phyloP scores from a whole-genome alignment of 2,329 filamentous ascomycete species.

The Botrytis sinoallii region DNA sequence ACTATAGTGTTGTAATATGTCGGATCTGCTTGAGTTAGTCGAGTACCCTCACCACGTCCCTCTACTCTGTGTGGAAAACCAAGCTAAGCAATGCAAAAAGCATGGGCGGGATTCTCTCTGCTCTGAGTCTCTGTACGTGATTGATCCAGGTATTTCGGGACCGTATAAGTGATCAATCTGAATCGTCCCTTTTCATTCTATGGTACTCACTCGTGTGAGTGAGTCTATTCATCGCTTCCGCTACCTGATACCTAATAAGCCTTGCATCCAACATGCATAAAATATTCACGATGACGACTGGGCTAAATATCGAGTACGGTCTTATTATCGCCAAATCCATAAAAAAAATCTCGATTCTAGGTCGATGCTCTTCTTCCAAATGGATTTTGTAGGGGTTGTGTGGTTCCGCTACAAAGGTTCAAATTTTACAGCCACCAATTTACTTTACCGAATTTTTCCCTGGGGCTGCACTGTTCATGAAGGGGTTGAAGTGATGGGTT shows the following conservation, averaged over 20 bases:
- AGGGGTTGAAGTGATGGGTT: conserved; percentile 7
- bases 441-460: conserved; percentile 12
- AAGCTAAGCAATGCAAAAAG: neutral
- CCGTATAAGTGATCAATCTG: neutral
- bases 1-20: neutral
- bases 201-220: neutral
- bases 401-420: conserved; percentile 2
- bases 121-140: neutral
- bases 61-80: neutral
- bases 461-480: conserved; percentile 16
- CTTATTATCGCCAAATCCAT: conserved; percentile 6
- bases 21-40: neutral
- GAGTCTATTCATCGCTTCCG: neutral
- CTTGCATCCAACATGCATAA: conserved; percentile 10
- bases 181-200: neutral
- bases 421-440: neutral
- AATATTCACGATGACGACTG: conserved; percentile 10
- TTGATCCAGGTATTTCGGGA: neutral
- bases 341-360: conserved; percentile 6
- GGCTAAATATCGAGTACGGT: conserved; percentile 1
- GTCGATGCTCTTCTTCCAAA: neutral
- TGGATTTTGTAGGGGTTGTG: neutral
- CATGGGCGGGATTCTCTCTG: neutral
- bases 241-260: neutral
- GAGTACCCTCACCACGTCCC: neutral